Conservation (phyloP, 306 rosid species). For the Cicer arietinum region DNA sequence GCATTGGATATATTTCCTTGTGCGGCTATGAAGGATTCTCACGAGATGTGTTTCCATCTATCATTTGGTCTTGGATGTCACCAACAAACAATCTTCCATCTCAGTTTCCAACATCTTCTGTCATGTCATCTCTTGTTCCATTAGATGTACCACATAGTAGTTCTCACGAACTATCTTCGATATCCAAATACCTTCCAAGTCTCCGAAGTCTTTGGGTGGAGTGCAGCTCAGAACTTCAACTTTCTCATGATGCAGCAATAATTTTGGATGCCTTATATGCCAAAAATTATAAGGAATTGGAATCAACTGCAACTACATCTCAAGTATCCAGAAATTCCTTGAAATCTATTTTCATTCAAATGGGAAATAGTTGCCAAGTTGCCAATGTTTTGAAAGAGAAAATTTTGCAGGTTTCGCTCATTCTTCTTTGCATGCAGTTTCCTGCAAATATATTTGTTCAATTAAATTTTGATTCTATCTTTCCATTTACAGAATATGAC, state of each 20-base stretch:
- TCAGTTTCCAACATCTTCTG: not conserved
- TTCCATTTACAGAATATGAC: conserved; percentile 3
- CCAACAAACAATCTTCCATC: not conserved
- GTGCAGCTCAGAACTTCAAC: not conserved
- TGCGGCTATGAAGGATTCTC: conserved; percentile 18
- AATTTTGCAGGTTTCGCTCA: conserved; percentile 12
- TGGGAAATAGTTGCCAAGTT: conserved; percentile 7
- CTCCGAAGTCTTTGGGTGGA: conserved; percentile 18
- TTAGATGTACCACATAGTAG: not conserved
- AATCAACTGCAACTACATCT: not conserved
- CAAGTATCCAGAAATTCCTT: not conserved
- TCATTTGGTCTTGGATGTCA: conserved; percentile 8
- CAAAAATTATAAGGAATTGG: not conserved
- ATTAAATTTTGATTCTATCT: not conserved
- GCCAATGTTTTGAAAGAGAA: conserved; percentile 14
- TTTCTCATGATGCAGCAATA: not conserved
- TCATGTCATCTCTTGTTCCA: not conserved
- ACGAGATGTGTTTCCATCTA: not conserved
- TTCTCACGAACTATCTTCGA: not conserved
- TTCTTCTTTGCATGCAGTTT: not conserved
- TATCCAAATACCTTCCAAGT: not conserved
- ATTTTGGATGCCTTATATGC: not conserved
- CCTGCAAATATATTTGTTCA: not conserved
- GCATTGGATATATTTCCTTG: not conserved
- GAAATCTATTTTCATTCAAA: not conserved